Conservation (phyloP, 495 filamentous ascomycete species). For the Neurospora intermedia region DNA sequence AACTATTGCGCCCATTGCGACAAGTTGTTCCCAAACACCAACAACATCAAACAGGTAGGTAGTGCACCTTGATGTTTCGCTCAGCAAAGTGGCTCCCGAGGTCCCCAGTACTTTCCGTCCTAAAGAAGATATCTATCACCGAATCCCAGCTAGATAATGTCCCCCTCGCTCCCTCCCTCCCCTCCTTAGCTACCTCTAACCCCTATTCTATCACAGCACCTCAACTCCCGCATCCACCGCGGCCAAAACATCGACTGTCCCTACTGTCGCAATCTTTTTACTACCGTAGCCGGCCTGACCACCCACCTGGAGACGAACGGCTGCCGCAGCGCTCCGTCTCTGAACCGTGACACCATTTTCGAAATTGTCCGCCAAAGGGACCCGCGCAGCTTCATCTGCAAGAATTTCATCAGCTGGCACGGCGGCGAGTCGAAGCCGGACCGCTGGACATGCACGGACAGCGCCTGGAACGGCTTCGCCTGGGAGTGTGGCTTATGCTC, state of each 20-base stretch:
- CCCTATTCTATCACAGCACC: constrained; percentile 4
- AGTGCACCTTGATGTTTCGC: neutral
- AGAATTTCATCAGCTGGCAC: constrained; percentile 16
- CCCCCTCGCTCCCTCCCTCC: neutral
- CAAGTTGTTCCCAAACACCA: constrained; percentile 15
- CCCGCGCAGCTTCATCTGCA: constrained; percentile 13
- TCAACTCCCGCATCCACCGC: constrained; percentile 12
- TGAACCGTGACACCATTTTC: constrained; percentile 18
- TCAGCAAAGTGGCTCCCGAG: neutral
- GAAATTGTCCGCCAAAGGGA: constrained; percentile 11
- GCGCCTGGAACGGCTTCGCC: constrained; percentile 7
- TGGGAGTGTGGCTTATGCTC: constrained; percentile 19
- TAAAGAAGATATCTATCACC: neutral
- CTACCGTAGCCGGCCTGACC: constrained; percentile 13
- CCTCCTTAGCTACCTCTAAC: neutral
- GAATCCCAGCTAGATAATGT: neutral
- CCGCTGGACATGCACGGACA: constrained; percentile 7
- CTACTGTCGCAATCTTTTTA: constrained; percentile 10
- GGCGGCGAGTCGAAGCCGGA: constrained; percentile 1
- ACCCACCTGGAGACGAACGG: constrained; percentile 13
- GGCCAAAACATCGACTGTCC: constrained; percentile 9
- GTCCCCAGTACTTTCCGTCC: neutral
- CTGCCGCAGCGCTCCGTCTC: constrained; percentile 4
- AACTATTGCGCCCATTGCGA: constrained; percentile 20
- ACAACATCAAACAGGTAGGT: constrained; percentile 20